Percentiles rank a stretch among this genome's conserved stretches.
Conservation (phyloP, 2,329 filamentous ascomycete species). For the Pseudogymnoascus sp. region DNA sequence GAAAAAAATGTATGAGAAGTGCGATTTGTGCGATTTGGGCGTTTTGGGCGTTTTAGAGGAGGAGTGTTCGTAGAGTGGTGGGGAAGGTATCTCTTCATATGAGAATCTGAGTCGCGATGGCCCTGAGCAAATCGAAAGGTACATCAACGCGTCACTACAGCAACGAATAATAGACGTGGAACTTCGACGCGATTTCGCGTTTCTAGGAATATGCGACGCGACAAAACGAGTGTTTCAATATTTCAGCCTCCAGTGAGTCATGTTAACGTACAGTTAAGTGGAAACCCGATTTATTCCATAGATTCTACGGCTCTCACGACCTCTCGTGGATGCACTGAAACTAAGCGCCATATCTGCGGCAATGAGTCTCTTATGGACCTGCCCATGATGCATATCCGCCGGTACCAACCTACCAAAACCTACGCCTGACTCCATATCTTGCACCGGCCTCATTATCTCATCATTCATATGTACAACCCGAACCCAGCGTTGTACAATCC, state of each 20-base stretch:
- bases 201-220: not conserved
- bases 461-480: not conserved
- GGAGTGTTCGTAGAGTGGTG: not conserved
- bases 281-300: conserved; percentile 1
- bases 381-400: not conserved
- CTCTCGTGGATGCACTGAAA: not conserved
- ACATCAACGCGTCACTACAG: conserved; percentile 1
- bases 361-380: not conserved
- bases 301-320: not conserved
- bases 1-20: not conserved
- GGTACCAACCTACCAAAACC: not conserved
- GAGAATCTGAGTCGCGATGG: not conserved
- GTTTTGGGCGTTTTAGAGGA: not conserved
- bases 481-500: not conserved
- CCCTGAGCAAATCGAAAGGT: not conserved
- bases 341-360: conserved; percentile 1
- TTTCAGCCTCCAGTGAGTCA: not conserved
- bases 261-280: not conserved
- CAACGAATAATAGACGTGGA: conserved; percentile 6
- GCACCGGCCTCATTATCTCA: not conserved
- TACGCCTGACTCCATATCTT: conserved; percentile 3
- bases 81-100: conserved; percentile 3
- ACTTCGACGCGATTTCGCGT: not conserved
- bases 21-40: not conserved
- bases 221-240: conserved; percentile 5